Conservation (phyloP, 108 stramenopile species). For the Poteriospumella lacustris region DNA sequence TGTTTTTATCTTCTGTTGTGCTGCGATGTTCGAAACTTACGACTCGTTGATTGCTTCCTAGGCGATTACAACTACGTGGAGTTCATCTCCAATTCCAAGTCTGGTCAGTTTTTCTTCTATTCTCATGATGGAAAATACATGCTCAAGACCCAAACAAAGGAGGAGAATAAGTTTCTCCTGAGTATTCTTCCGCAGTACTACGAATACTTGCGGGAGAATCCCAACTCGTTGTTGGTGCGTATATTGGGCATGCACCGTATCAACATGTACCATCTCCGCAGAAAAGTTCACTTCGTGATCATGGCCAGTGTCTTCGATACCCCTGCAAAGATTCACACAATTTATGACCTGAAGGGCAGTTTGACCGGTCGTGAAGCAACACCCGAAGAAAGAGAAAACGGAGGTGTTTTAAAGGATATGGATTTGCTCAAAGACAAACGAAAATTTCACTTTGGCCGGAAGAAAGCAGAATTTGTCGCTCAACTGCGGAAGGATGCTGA, state of each 20-base stretch:
- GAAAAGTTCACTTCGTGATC: slow-evolving; percentile 84
- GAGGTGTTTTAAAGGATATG: slow-evolving; percentile 75
- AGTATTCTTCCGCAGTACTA: slow-evolving; percentile 89
- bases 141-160: slow-evolving; percentile 96
- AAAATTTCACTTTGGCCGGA: slow-evolving; percentile 59
- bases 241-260: slow-evolving; percentile 98
- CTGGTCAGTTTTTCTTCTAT: slow-evolving; percentile 97
- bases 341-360: slow-evolving; percentile 87
- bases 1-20: neutral
- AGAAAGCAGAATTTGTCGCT: slow-evolving; percentile 55
- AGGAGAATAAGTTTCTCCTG: slow-evolving; percentile 89
- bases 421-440: slow-evolving; percentile 54
- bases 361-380: slow-evolving; percentile 60
- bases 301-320: slow-evolving; percentile 87
- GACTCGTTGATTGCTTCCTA: too few species aligned
- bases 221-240: slow-evolving; percentile 80
- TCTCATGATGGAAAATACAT: slow-evolving; percentile 90
- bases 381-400: slow-evolving; percentile 46
- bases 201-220: slow-evolving; percentile 77
- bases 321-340: slow-evolving; percentile 59
- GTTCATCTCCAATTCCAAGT: slow-evolving; percentile 96
- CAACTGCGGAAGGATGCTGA: slow-evolving; percentile 68
- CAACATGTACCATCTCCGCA: slow-evolving; percentile 79
- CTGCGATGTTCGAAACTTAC: too few species aligned
- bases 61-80: slow-evolving; percentile 88